Percentiles rank a stretch among this genome's conserved stretches.
Evolutionary conservation across 257 asterid genomes (phyloP).

Genomic region (Galeopsis tetrahit): DNA sequence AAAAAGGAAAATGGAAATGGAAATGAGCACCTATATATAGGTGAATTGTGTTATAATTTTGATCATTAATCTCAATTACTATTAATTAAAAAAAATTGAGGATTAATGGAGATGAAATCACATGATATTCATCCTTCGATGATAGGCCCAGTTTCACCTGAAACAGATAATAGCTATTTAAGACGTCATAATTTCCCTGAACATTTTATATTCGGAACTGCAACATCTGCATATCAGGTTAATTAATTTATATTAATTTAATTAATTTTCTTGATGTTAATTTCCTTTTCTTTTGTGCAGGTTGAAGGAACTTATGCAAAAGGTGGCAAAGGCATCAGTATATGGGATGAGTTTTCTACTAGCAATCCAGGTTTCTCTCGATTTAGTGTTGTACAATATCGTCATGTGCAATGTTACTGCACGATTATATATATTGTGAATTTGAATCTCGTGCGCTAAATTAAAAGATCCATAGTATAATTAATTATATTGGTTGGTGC

Average conservation of each 20-base stretch:
- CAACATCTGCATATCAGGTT: constrained; percentile 31
- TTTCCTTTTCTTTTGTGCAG: background rate
- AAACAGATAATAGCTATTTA: constrained; percentile 4
- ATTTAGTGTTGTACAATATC: no score
- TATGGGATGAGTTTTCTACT: constrained; percentile 32
- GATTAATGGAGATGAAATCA: no score
- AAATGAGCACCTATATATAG: no score
- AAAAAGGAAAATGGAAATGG: no score
- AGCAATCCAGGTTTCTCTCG: constrained; percentile 27
- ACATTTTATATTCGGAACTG: constrained; percentile 32
- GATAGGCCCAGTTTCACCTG: background rate
- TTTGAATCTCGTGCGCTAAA: no score
- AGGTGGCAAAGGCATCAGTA: constrained; percentile 35
- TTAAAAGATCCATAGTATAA: no score
- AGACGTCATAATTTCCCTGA: constrained; percentile 20
- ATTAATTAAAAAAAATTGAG: no score
- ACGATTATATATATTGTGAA: no score
- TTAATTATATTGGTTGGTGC: background rate
- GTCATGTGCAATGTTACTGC: no score
- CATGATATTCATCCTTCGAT: no score
- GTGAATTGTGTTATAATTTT: no score
- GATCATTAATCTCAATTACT: no score
- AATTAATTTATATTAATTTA: background rate
- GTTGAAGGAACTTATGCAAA: constrained; percentile 31
- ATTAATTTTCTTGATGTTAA: background rate